Conservation (phyloP, 2,329 filamentous ascomycete species). For the Penicillium corylophilum region DNA sequence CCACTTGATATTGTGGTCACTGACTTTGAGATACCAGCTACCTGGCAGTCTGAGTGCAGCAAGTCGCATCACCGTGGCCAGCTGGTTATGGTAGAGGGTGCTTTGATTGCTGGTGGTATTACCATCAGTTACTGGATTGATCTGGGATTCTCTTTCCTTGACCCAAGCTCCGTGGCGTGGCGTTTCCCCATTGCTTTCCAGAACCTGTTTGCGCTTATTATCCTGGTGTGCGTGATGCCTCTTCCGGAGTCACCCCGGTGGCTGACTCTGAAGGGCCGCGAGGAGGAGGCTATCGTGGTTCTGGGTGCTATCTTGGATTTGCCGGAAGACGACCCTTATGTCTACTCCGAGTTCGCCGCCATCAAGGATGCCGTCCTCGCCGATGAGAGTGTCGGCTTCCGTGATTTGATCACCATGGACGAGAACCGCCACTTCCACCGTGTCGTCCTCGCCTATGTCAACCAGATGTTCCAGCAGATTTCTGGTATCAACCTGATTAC, state of each 20-base stretch:
- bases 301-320: slow-evolving; percentile 48
- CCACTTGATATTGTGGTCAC: background rate
- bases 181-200: slow-evolving; percentile 58
- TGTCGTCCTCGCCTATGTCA: slow-evolving; percentile 56
- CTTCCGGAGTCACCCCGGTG: slow-evolving; percentile 58
- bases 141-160: slow-evolving; percentile 52
- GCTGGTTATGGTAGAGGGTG: slow-evolving; percentile 52
- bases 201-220: slow-evolving; percentile 53
- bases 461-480: slow-evolving; percentile 57
- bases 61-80: slow-evolving; percentile 51
- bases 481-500: slow-evolving; percentile 47
- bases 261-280: slow-evolving; percentile 54
- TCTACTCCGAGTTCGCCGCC: slow-evolving; percentile 47
- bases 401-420: slow-evolving; percentile 58
- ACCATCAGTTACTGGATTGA: slow-evolving; percentile 51
- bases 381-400: slow-evolving; percentile 51
- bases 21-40: slow-evolving; percentile 4
- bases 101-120: slow-evolving; percentile 50
- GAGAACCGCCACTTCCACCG: slow-evolving; percentile 58
- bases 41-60: slow-evolving; percentile 41
- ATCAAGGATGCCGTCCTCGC: slow-evolving; percentile 53
- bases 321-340: slow-evolving; percentile 42
- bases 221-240: slow-evolving; percentile 46
- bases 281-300: slow-evolving; percentile 50
- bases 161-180: slow-evolving; percentile 47